Base-by-base conservation (phyloP, 1,284 basidiomycete species). In the Cronartium ribicola region DNA sequence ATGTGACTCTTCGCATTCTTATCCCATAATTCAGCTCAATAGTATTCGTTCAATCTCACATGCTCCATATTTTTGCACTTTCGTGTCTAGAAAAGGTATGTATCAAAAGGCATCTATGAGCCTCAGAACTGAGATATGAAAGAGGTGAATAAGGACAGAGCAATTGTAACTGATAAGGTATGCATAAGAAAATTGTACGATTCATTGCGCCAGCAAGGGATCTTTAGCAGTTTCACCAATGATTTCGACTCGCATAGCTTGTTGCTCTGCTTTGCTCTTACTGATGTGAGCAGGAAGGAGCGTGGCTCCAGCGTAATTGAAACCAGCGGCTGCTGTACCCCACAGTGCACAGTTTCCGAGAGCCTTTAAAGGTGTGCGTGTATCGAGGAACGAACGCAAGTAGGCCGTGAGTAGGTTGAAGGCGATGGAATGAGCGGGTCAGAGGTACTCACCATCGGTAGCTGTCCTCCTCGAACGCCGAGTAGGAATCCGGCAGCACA, bases 401-500 rank as follows among this genome's bases (percentile, higher is more conserved):
- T 57, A 8, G 6, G 61, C 48, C 3, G 0, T 40, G 65, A 51
- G 43, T n/a, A 29, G 4, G 37, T 14, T 14, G 4, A 22, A 14
- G 36, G 37, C 36, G 4, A 36, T 17, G 17, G 3, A 11, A 43
- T 41, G 20, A 46, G 22, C 41, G 20, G 46, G 14, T 37, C n/a
- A 4, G 17, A 14, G 0, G 17, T 39, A 22, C 72, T 62, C 4
- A 75, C 72, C 60, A 57, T 63, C 29, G 72, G 64, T 36, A 75
- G 41, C 2, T 75, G 55, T n/a, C 72, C 72, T 43, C 59, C 44
- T 57, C 72, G 72, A 13, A 75, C 17, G 37, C 72, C 72, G 11
- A 75, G 40, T 55, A 75, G 36, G 29, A 75, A 75, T 36, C 72
- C 72, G n/a, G 72, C 66, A n/a, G 72, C 72, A 67, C 72, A 75